Percentiles rank a stretch among this genome's conserved stretches.
Conservation (phyloP, 768 basidiomycete species). For the Omphalotus guepiniiformis region DNA sequence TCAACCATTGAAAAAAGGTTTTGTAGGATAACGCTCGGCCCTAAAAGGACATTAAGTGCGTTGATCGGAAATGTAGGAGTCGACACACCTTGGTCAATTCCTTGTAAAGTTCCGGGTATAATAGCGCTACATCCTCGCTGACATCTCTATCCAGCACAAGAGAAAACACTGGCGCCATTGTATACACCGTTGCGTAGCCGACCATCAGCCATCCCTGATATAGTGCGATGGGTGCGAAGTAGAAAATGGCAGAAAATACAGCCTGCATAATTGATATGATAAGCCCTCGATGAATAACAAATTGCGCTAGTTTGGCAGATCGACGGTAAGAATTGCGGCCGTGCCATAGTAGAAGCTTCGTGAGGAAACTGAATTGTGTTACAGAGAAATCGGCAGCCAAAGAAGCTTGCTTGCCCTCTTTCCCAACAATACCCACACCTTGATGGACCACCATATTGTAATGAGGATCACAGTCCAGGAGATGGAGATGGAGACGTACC, state of each 20-base stretch:
- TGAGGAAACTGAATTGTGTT: slow-evolving; percentile 92
- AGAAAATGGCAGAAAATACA: slow-evolving; percentile 90
- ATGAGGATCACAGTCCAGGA: background rate
- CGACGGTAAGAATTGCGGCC: slow-evolving; percentile 98
- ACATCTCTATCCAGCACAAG: slow-evolving; percentile 94
- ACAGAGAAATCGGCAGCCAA: slow-evolving; percentile 99
- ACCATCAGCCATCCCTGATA: slow-evolving; percentile 99
- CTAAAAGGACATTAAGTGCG: slow-evolving; percentile 33
- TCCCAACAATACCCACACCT: slow-evolving; percentile 98
- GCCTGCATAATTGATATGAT: slow-evolving; percentile 99
- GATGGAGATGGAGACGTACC: slow-evolving; percentile 39
- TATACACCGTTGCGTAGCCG: slow-evolving; percentile 94
- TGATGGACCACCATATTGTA: background rate
- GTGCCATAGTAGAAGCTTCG: slow-evolving; percentile 97
- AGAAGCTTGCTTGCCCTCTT: slow-evolving; percentile 98
- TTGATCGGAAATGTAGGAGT: background rate
- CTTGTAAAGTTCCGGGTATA: slow-evolving; percentile 98
- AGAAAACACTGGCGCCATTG: slow-evolving; percentile 98
- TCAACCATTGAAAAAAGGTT: slow-evolving; percentile 97
- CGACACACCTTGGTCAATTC: slow-evolving; percentile 84
- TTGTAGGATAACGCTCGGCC: slow-evolving; percentile 94
- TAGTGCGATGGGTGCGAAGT: slow-evolving; percentile 92
- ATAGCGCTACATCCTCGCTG: slow-evolving; percentile 88
- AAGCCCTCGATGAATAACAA: slow-evolving; percentile 95
- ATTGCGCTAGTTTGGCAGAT: slow-evolving; percentile 95